Percentiles rank a stretch among this genome's conserved stretches.
Conservation (phyloP, 176 grass and related monocot species). For the Cocos nucifera region DNA sequence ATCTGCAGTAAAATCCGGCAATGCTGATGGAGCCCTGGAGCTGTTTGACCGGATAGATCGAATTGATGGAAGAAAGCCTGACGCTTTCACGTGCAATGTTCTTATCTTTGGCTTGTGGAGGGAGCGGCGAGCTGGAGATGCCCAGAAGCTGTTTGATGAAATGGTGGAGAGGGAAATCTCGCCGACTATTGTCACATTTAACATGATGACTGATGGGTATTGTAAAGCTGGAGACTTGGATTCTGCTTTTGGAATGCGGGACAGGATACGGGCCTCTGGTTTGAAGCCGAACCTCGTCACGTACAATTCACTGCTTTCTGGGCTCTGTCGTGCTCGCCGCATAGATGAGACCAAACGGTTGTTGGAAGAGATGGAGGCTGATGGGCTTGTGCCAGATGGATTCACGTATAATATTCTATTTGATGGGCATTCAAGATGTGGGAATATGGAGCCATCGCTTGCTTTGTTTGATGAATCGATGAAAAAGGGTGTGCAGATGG, state of each 20-base stretch:
- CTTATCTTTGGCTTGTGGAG: conserved; percentile 35
- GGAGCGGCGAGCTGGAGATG: conserved; percentile 16
- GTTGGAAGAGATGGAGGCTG: conserved; percentile 42
- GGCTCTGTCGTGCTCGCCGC: conserved; percentile 37
- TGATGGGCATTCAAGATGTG: conserved; percentile 35
- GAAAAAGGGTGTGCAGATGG: conserved; percentile 45
- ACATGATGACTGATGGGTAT: conserved; percentile 52
- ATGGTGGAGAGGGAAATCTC: conserved; percentile 22
- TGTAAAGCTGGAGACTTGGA: conserved; percentile 36
- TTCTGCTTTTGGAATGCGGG: conserved; percentile 33
- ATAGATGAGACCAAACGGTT: conserved; percentile 20
- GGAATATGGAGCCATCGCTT: conserved; percentile 25
- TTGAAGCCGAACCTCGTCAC: conserved; percentile 39
- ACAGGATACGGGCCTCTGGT: conserved; percentile 26
- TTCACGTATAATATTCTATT: conserved; percentile 53
- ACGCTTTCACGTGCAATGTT: conserved; percentile 51
- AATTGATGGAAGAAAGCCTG: conserved; percentile 9
- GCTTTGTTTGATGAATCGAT: conserved; percentile 43
- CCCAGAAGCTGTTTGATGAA: conserved; percentile 45
- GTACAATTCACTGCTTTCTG: conserved; percentile 44
- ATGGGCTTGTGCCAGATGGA: conserved; percentile 27
- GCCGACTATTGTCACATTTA: conserved; percentile 38
- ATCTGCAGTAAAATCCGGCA: conserved; percentile 17
- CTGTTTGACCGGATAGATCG: conserved; percentile 35
- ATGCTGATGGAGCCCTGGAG: conserved; percentile 32